phyloP scores from a whole-genome alignment of 805 yeast species.

The Yamadazyma sp. region DNA sequence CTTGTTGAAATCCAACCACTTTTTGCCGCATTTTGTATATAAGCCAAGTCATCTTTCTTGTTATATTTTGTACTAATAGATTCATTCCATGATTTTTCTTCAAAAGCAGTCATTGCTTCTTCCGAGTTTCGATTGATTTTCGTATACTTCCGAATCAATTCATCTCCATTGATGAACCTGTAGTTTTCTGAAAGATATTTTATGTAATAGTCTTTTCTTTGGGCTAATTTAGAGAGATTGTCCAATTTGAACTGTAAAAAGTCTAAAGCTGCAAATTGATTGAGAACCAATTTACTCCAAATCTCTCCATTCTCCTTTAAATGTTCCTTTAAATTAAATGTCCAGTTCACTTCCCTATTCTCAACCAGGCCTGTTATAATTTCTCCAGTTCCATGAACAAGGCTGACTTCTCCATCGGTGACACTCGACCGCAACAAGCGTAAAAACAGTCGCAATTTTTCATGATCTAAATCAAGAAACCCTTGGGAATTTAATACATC shows the following conservation, averaged over 20 bases:
- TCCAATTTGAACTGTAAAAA: constrained; percentile 15
- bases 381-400: not conserved
- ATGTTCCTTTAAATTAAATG: not conserved
- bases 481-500: constrained; percentile 19
- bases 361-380: not conserved
- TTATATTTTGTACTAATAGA: not conserved
- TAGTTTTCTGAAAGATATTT: constrained; percentile 35
- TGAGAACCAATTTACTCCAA: constrained; percentile 4
- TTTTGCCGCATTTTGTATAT: not conserved
- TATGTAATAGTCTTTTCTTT: constrained; percentile 31
- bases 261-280: constrained; percentile 6
- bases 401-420: not conserved
- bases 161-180: constrained; percentile 33
- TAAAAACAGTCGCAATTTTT: constrained; percentile 18
- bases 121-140: constrained; percentile 14
- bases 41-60: constrained; percentile 4
- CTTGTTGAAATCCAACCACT: constrained; percentile 1
- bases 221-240: constrained; percentile 21
- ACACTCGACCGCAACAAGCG: constrained; percentile 1
- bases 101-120: constrained; percentile 2
- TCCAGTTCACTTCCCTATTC: constrained; percentile 1
- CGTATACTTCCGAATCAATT: constrained; percentile 29
- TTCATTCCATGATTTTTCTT: constrained; percentile 7
- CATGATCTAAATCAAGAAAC: constrained; percentile 25
- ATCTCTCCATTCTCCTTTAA: not conserved